A percentile compares a stretch with the other conserved stretches of the same genome.
Evolutionary conservation across 176 grass and related monocot genomes (phyloP).

Genomic region (Paspalum vaginatum): DNA sequence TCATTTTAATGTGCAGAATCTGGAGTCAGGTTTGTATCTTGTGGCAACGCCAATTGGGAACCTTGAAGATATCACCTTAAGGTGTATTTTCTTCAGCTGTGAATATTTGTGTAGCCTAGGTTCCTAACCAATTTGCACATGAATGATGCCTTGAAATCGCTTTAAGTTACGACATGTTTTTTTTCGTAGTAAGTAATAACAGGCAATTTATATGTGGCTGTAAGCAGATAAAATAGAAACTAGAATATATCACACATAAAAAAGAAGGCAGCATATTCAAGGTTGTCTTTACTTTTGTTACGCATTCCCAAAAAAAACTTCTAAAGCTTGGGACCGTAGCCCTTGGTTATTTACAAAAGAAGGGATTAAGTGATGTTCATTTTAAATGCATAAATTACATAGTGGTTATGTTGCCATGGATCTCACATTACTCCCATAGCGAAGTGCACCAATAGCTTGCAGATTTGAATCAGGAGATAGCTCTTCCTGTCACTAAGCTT

Average conservation of each 20-base stretch:
- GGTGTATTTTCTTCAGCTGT: slow-evolving; percentile 50
- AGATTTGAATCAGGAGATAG: slow-evolving; percentile 21
- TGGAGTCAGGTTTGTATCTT: slow-evolving; percentile 85
- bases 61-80: slow-evolving; percentile 96
- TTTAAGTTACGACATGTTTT: slow-evolving; percentile 9
- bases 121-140: not conserved
- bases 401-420: not conserved
- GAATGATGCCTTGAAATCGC: slow-evolving; percentile 1
- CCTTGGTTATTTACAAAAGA: not conserved
- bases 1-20: slow-evolving; percentile 48
- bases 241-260: not conserved
- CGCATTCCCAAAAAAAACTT: not conserved
- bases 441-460: not conserved
- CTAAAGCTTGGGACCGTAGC: not conserved
- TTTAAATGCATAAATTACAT: not conserved
- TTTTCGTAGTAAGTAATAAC: not conserved
- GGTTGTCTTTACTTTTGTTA: slow-evolving; percentile 1
- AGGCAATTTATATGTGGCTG: not conserved
- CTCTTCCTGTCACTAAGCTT: slow-evolving; percentile 34
- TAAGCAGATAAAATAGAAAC: not conserved
- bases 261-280: not conserved
- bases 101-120: not conserved
- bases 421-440: not conserved
- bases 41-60: slow-evolving; percentile 98
- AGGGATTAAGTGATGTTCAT: not conserved